A percentile compares a stretch with the other conserved stretches of the same genome.
Evolutionary conservation across 306 rosid genomes (phyloP).

Genomic region (Leucaena leucocephala): DNA sequence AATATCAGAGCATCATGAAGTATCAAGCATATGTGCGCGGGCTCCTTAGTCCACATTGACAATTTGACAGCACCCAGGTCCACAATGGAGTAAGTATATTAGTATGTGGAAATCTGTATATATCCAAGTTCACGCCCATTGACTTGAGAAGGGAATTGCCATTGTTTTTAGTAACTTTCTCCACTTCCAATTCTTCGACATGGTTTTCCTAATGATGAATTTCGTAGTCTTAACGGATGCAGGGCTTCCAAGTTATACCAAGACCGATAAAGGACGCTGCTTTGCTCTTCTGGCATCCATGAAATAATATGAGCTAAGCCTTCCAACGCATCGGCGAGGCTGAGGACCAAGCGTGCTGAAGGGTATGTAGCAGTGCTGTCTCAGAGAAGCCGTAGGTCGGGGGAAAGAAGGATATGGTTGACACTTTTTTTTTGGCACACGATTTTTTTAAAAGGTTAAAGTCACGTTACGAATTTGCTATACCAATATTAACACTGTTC

Average conservation of each 20-base stretch:
- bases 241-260: neutral
- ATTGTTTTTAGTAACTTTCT: too few species aligned
- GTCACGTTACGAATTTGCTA: too few species aligned
- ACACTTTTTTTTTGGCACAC: too few species aligned
- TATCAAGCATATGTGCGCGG: neutral
- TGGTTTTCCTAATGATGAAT: neutral
- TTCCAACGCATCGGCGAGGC: neutral
- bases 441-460: too few species aligned
- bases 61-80: too few species aligned
- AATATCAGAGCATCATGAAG: neutral
- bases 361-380: too few species aligned
- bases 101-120: too few species aligned
- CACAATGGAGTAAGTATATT: too few species aligned
- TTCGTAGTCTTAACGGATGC: neutral
- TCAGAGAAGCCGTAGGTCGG: neutral
- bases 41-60: neutral
- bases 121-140: too few species aligned
- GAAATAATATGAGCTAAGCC: constrained; percentile 6
- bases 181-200: too few species aligned
- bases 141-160: too few species aligned
- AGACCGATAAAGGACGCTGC: constrained; percentile 40
- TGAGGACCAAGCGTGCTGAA: neutral
- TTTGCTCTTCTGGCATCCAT: constrained; percentile 52
- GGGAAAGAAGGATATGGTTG: neutral
- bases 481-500: too few species aligned